A percentile compares a stretch with the other conserved stretches of the same genome.
phyloP scores from a whole-genome alignment of 805 yeast species.

The Saturnispora galanensis region DNA sequence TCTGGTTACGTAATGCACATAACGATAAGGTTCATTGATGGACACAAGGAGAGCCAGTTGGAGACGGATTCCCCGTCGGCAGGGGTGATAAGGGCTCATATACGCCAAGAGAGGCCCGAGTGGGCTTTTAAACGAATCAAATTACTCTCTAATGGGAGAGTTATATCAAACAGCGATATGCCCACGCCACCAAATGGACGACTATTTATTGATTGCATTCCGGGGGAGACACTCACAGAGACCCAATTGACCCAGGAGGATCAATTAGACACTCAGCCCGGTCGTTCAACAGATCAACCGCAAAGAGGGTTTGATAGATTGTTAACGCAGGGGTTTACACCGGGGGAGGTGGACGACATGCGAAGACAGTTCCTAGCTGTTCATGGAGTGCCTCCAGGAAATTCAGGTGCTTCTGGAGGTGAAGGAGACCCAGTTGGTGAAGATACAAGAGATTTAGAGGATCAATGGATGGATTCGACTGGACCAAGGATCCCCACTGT shows the following conservation, averaged over 20 bases:
- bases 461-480: constrained; percentile 65
- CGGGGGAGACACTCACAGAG: constrained; percentile 52
- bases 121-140: constrained; percentile 41
- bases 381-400: constrained; percentile 34
- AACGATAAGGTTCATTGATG: constrained; percentile 38
- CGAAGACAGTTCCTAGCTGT: constrained; percentile 66
- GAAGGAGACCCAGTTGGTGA: constrained; percentile 33
- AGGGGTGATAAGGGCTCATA: constrained; percentile 31
- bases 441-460: constrained; percentile 62
- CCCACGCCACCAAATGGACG: constrained; percentile 17
- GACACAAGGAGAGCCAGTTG: constrained; percentile 32
- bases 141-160: constrained; percentile 60
- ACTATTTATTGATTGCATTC: constrained; percentile 68
- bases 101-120: constrained; percentile 27
- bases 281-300: constrained; percentile 49
- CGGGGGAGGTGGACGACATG: constrained; percentile 61
- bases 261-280: constrained; percentile 46
- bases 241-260: constrained; percentile 53
- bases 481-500: constrained; percentile 4
- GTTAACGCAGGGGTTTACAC: constrained; percentile 73
- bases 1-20: constrained; percentile 11
- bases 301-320: constrained; percentile 80
- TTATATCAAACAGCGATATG: constrained; percentile 28
- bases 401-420: not conserved
- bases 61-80: constrained; percentile 30